Percentiles rank a stretch among this genome's conserved stretches.
Conservation (phyloP, 306 rosid genomes). For the Cucurbita maxima region DNA sequence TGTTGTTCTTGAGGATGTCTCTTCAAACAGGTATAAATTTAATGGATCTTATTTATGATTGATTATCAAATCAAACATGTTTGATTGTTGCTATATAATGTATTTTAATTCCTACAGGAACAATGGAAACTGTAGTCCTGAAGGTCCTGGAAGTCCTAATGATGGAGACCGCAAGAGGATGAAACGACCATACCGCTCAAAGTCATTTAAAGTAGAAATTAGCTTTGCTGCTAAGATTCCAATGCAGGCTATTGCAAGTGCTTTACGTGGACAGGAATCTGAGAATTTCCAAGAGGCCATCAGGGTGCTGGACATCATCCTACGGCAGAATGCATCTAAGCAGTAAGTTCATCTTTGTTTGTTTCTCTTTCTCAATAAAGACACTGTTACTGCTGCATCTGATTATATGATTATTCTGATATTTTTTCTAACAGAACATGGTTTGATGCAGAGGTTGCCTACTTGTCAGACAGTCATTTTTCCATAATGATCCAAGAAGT, state of each 20-base stretch:
- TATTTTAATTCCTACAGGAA: conserved; percentile 17
- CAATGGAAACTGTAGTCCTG: conserved; percentile 49
- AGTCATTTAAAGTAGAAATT: conserved; percentile 59
- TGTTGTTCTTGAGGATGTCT: conserved; percentile 60
- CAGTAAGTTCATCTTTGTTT: conserved; percentile 36
- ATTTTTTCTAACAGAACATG: neutral
- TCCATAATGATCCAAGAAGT: conserved; percentile 49
- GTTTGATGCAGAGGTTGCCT: conserved; percentile 68
- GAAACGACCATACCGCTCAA: conserved; percentile 41
- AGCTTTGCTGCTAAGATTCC: conserved; percentile 80
- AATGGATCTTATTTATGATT: neutral
- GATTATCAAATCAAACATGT: neutral
- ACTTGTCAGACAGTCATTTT: conserved; percentile 77
- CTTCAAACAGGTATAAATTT: conserved; percentile 45
- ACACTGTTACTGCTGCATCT: neutral
- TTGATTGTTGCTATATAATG: neutral
- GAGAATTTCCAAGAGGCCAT: conserved; percentile 82
- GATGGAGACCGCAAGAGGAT: conserved; percentile 65
- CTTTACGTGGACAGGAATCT: conserved; percentile 67
- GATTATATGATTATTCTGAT: neutral
- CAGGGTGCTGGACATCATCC: conserved; percentile 66
- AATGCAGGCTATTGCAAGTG: conserved; percentile 59
- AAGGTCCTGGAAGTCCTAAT: conserved; percentile 36
- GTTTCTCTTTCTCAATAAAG: neutral
- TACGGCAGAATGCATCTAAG: conserved; percentile 85